Evolutionary conservation across 2,329 filamentous ascomycete species (phyloP), one percentile per base, ranked within the genome.

Genomic region (Tolypocladium nubicola): DNA sequence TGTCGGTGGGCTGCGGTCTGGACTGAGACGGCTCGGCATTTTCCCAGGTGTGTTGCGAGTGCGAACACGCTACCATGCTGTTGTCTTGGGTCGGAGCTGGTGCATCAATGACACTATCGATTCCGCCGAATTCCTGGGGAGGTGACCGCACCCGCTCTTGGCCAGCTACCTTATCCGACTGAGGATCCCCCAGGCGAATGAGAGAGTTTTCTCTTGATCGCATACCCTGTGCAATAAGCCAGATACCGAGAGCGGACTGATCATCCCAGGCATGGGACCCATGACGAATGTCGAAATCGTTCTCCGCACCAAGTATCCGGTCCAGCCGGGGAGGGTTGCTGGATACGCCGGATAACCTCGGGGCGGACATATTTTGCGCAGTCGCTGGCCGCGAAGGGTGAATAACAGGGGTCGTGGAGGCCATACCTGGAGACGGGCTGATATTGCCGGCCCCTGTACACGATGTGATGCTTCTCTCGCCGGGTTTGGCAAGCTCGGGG

Each of bases 181-280:
- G 58, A 13, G 53, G 33, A 49, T 65, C 55, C 11, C 64, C 62
- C 14, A 59, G 37, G 7, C 52, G 60, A 40, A 62, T 7, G 0
- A 57, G 57, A 7, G 68, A 67, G 53, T 62, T 66, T 38, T 67
- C 65, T 56, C 65, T 60, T 4, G 67, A 66, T 47, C 63, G 62
- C 23, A 72, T 58, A 9, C 65, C 62, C 57, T 74, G 71, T 9
- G 70, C 65, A 39, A 69, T 69, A n/a, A 74, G 67, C 71, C 71
- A 74, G 26, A 72, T 64, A 7, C 67, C 65, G 54, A 74, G 64
- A 9, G 67, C 63, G n/a, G 71, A 71, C 52, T 70, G 67, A 14
- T 66, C 66, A 41, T 73, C 71, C 57, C 61, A 64, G 0, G 65
- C 64, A 39, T 68, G 67, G 8, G 70, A 69, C 39, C 63, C 65